Percentiles rank a stretch among this genome's conserved stretches.
These are phyloP conservation scores for Colletotrichum somersetense DNA, from an alignment of 2,329 filamentous ascomycete species.

Conservation along the genomic window DNA sequence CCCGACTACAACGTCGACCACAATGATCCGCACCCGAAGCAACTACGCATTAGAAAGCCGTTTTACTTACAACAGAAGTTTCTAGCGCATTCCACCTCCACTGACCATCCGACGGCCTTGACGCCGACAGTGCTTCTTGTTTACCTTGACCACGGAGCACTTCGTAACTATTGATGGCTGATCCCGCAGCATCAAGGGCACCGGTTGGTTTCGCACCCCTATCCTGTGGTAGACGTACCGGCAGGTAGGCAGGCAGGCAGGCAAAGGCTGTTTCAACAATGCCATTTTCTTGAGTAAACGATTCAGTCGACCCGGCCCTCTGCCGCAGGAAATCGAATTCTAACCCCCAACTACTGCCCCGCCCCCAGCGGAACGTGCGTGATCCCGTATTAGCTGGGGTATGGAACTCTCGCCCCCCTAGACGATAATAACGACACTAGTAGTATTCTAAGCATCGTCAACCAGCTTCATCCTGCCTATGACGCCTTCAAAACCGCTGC, in stretches of 20 bases:
- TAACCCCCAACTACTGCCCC: slow-evolving; percentile 4
- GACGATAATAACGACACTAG: background rate
- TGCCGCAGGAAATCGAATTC: slow-evolving; percentile 21
- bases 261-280: background rate
- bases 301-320: slow-evolving; percentile 17
- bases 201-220: background rate
- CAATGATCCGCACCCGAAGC: background rate
- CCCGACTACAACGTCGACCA: background rate
- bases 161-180: background rate
- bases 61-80: slow-evolving; percentile 11
- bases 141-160: background rate
- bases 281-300: background rate
- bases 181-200: background rate
- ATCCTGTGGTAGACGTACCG: too few species aligned
- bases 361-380: background rate
- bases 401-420: background rate
- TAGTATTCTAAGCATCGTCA: slow-evolving; percentile 20
- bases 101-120: background rate
- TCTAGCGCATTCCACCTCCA: slow-evolving; percentile 4
- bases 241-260: background rate
- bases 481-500: slow-evolving; percentile 34
- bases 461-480: slow-evolving; percentile 39
- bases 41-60: background rate
- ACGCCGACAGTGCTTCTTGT: background rate
- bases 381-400: background rate